Percentiles rank a stretch among this genome's conserved stretches.
phyloP scores from a whole-genome alignment of 2,329 filamentous ascomycete genomes.

The Cladophialophora yegresii region DNA sequence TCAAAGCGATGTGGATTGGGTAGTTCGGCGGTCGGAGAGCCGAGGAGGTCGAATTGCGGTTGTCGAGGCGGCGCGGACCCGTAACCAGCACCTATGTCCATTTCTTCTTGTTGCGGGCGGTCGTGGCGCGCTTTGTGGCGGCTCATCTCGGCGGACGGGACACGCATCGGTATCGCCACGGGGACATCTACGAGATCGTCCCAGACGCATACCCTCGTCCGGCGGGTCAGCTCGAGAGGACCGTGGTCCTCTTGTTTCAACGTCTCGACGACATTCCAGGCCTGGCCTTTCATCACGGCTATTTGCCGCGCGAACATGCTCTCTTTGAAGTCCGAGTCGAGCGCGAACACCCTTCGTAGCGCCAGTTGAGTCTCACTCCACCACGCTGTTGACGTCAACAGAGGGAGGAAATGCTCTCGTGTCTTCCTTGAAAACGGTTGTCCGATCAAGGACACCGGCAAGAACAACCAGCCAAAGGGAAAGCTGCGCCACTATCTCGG shows the following conservation, averaged over 20 bases:
- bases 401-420: slow-evolving; percentile 89
- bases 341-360: slow-evolving; percentile 81
- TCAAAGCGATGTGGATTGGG: slow-evolving; percentile 77
- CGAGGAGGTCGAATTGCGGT: slow-evolving; percentile 66
- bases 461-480: slow-evolving; percentile 96
- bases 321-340: slow-evolving; percentile 95
- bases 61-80: slow-evolving; percentile 54
- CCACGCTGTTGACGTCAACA: slow-evolving; percentile 93
- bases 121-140: slow-evolving; percentile 55
- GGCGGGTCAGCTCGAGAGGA: slow-evolving; percentile 85
- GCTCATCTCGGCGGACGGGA: slow-evolving; percentile 80
- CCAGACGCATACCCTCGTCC: slow-evolving; percentile 93
- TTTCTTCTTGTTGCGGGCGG: slow-evolving; percentile 65
- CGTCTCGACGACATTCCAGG: slow-evolving; percentile 98
- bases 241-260: slow-evolving; percentile 91
- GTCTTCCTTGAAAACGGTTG: slow-evolving; percentile 94
- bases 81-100: slow-evolving; percentile 80
- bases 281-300: slow-evolving; percentile 98
- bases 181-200: slow-evolving; percentile 96
- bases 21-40: slow-evolving; percentile 59
- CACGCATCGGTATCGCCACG: slow-evolving; percentile 84
- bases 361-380: slow-evolving; percentile 93
- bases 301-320: slow-evolving; percentile 99
- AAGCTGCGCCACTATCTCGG: slow-evolving; percentile 70
- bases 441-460: slow-evolving; percentile 93